Evolutionary conservation across 305 asterid genomes (phyloP).

Genomic region (Fraxinus floribunda): DNA sequence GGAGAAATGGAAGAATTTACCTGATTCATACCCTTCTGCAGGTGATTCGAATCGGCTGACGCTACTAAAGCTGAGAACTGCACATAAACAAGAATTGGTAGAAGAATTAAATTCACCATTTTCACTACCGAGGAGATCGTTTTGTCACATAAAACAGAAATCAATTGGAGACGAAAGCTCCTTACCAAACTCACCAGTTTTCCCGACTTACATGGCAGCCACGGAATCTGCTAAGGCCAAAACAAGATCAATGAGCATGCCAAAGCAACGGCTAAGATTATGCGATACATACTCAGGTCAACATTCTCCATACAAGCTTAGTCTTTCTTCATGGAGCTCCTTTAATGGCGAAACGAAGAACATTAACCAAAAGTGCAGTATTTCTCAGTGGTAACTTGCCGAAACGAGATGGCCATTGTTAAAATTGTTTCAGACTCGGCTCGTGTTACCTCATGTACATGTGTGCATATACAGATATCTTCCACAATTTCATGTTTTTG

Average conservation of each 20-base stretch:
- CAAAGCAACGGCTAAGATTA: constrained; percentile 60
- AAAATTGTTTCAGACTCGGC: not conserved
- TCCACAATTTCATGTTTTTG: not conserved
- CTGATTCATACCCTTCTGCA: constrained; percentile 34
- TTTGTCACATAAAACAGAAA: constrained; percentile 52
- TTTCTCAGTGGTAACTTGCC: constrained; percentile 32
- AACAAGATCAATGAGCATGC: constrained; percentile 73
- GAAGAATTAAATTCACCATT: constrained; percentile 48
- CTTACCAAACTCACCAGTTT: constrained; percentile 56
- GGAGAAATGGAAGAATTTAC: constrained; percentile 36
- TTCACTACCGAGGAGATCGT: constrained; percentile 68
- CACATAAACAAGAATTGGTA: constrained; percentile 36
- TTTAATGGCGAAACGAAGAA: constrained; percentile 39
- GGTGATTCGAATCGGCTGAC: constrained; percentile 33
- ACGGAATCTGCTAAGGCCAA: constrained; percentile 88
- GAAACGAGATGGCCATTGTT: not conserved
- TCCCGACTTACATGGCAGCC: constrained; percentile 75
- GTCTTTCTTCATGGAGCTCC: constrained; percentile 55
- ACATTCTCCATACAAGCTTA: constrained; percentile 55
- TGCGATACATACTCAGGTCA: constrained; percentile 59
- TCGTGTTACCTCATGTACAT: not conserved
- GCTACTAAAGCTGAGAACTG: constrained; percentile 39
- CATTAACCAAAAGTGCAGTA: constrained; percentile 41
- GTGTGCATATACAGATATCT: constrained; percentile 1
- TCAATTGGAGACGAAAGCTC: constrained; percentile 58